Evolutionary conservation across 139 green algal species (phyloP).

Genomic region (Deuterostichococcus epilithicus): DNA sequence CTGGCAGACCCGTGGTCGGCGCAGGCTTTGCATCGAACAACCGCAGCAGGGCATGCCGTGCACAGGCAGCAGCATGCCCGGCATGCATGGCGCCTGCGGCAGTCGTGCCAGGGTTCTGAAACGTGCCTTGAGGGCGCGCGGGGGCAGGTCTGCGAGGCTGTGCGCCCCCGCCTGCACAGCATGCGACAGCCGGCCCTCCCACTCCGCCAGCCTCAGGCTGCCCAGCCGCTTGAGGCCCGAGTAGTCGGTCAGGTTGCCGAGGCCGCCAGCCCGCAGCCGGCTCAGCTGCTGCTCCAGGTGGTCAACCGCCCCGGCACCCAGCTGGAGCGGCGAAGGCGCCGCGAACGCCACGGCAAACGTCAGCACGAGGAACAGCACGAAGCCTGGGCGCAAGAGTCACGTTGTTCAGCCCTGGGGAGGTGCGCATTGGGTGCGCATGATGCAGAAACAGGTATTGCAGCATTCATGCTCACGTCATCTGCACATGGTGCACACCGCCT

Average conservation of each 20-base stretch:
- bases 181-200: not conserved
- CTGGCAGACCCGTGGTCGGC: too few species aligned
- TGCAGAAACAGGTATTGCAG: not conserved
- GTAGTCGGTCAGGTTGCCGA: not conserved
- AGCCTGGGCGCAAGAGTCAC: slow-evolving; percentile 43
- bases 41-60: too few species aligned
- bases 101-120: too few species aligned
- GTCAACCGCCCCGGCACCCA: slow-evolving; percentile 19
- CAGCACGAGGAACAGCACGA: slow-evolving; percentile 62
- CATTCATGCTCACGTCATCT: too few species aligned
- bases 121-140: not conserved
- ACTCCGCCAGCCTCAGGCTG: not conserved
- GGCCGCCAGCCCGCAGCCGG: not conserved
- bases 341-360: slow-evolving; percentile 44
- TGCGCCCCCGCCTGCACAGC: slow-evolving; percentile 4
- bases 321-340: slow-evolving; percentile 29
- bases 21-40: too few species aligned
- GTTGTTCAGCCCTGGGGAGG: not conserved
- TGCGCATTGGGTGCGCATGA: too few species aligned
- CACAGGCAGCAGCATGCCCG: too few species aligned
- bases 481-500: too few species aligned
- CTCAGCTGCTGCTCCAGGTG: not conserved
- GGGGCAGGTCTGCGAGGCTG: slow-evolving; percentile 17
- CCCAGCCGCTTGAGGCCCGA: not conserved
- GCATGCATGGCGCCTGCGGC: too few species aligned